These are phyloP conservation scores for Polychytrium aggregatum DNA, from an alignment of 192 early-diverging fungal species.

Conservation along the genomic window DNA sequence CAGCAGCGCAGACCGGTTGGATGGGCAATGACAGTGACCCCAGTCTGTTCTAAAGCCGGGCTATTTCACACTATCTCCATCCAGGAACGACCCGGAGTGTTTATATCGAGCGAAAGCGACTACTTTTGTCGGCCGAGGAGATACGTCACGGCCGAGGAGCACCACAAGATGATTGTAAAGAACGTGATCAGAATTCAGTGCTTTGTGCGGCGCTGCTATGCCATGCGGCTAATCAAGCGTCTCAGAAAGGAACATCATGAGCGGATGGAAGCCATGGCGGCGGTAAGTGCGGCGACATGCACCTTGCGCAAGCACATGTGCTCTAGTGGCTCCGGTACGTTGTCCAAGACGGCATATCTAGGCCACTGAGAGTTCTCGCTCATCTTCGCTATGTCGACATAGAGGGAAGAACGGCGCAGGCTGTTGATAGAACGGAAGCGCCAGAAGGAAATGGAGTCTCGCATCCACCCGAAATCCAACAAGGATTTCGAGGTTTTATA, in stretches of 20 bases:
- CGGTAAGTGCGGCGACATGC: constrained; percentile 15
- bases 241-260: constrained; percentile 21
- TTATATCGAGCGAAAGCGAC: constrained; percentile 26
- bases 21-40: not conserved
- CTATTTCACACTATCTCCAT: not conserved
- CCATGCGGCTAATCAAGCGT: constrained; percentile 17
- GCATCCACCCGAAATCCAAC: constrained; percentile 36
- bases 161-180: constrained; percentile 12
- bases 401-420: constrained; percentile 35
- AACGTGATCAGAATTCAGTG: constrained; percentile 41
- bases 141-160: constrained; percentile 33
- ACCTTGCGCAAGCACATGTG: too few relatives aligned
- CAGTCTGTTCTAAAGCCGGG: not conserved
- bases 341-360: too few relatives aligned
- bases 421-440: constrained; percentile 34
- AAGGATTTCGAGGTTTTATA: constrained; percentile 52
- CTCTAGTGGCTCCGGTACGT: too few relatives aligned
- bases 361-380: too few relatives aligned
- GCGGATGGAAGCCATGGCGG: constrained; percentile 16
- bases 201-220: constrained; percentile 31
- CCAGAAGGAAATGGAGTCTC: constrained; percentile 33
- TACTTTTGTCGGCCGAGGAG: constrained; percentile 14
- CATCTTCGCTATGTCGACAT: too few relatives aligned
- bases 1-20: too few relatives aligned
- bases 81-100: too few relatives aligned